Evolutionary conservation across 2,329 filamentous ascomycete genomes (phyloP), one percentile per base, ranked within the genome.

Genomic region (Sporothrix mexicana): DNA sequence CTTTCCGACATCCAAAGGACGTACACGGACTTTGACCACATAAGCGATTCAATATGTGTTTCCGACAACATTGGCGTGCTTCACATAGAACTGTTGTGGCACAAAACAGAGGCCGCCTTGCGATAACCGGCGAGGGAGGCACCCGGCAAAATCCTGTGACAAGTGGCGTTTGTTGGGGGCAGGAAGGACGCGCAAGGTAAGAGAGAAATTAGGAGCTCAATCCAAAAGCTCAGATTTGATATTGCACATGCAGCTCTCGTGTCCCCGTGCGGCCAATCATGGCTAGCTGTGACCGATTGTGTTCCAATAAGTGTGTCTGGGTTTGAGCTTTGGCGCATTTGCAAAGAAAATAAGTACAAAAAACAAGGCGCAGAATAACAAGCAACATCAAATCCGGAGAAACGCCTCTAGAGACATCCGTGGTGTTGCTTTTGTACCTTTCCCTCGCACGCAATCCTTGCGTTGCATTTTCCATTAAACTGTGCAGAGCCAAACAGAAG

Each of bases 361-460:
- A 17, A 7, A 9, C 2, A 30, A 13, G 3, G 55, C 20, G 15
- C 3, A 36, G 3, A 36, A 15, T 7, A 15, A 4, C 20, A 23
- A 36, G 23, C 10, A 8, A 17, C 3, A 30, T 23, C 3, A 4
- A 45, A 23, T 5, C 13, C 25, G 30, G 30, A 62, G 12, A 62
- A 62, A 45, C 10, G 30, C 30, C 30, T 36, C 30, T 36, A 36
- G 30, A 36, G 30, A 36, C 7, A 7, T 36, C 30, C 30, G 7
- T 66, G 5, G 10, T 4, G 47, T 47, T 49, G 13, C 8, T n/a
- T 23, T 57, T 25, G 59, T 13, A 49, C 47, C 17, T 68, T 20
- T 68, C 43, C 20, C 62, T 49, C 64, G 47, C 47, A 67, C 62
- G 62, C 23, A 67, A 66, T 71, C 41, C 68, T 59, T 36, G 68